Base-by-base conservation (phyloP, 75 land plant genomes). In the Larix kaempferi region DNA sequence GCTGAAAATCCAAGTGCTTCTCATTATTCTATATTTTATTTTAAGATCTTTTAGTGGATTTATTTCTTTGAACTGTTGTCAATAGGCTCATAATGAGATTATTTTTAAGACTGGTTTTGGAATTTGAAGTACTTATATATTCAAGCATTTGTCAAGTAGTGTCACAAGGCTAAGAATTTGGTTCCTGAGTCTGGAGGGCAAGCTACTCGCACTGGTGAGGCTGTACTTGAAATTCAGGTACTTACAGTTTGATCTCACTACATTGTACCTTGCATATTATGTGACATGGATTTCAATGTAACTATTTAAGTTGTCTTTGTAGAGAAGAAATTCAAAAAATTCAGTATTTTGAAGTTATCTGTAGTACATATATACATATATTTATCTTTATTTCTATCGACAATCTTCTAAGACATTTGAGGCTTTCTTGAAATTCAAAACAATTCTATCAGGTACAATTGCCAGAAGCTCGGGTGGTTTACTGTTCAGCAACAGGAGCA, bases 401-500 rank as follows among this genome's bases (percentile, higher is more conserved):
- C 54, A 10, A 49, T 49, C 41, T 19, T 67, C 21, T 37, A 67
- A 16, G 49, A 7, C 17, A 67, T 67, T 67, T 19, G n/a, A 67
- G 39, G 33, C 17, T 37, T 37, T 10, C 3, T 2, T 67, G 19
- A 6, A 17, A 19, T 49, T 11, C 3, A 3, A 17, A 39, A 52
- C 17, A 25, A 49, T 52, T 74, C 33, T 74, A 15, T 74, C 85
- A 96, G 99, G 89, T 84, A 29, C 80, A 75, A 62, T 81, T 96
- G 74, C 95, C 95, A 74, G 85, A 96, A 76, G 93, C 99, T 62
- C 93, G 99, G 73, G 89, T 96, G 33, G 78, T 96, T 59, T 96
- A 96, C 72, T 96, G 99, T 89, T 96, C 99, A 62, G 99, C 99
- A 59, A 96, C 99, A 65, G 99, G 99, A 82, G 99, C 99, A 65